Percentiles rank a stretch among this genome's conserved stretches.
Conservation (phyloP, 306 rosid species). For the Malus asiatica region DNA sequence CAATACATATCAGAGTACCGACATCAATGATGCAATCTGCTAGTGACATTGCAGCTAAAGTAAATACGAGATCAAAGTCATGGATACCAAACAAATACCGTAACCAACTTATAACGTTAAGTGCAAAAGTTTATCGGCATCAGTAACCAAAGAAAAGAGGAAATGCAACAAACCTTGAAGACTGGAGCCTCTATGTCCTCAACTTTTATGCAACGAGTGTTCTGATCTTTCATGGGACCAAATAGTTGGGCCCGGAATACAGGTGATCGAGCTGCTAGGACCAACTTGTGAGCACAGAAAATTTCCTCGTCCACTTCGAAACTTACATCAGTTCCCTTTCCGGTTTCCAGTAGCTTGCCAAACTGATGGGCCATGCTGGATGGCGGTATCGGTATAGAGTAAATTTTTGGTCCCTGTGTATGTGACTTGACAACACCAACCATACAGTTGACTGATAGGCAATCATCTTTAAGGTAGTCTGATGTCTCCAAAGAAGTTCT, state of each 20-base stretch:
- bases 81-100: neutral
- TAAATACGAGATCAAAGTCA: neutral
- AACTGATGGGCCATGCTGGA: conserved; percentile 62
- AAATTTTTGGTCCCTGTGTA: conserved; percentile 64
- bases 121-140: neutral
- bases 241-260: conserved; percentile 80
- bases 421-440: conserved; percentile 77
- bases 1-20: neutral
- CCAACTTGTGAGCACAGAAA: conserved; percentile 68
- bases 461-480: conserved; percentile 73
- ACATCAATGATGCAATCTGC: neutral
- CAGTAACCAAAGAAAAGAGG: neutral
- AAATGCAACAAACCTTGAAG: conserved; percentile 48
- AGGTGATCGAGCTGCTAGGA: conserved; percentile 82
- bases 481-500: conserved; percentile 64
- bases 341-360: conserved; percentile 61
- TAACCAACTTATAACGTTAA: neutral
- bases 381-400: conserved; percentile 52
- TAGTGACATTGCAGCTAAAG: neutral
- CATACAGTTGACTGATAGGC: conserved; percentile 60
- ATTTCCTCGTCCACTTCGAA: conserved; percentile 65
- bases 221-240: conserved; percentile 89
- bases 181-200: conserved; percentile 86
- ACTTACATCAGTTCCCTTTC: conserved; percentile 64
- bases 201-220: conserved; percentile 50